Base-by-base conservation (phyloP, 352 stramenopile species). In the Globisporangium irregulare region DNA sequence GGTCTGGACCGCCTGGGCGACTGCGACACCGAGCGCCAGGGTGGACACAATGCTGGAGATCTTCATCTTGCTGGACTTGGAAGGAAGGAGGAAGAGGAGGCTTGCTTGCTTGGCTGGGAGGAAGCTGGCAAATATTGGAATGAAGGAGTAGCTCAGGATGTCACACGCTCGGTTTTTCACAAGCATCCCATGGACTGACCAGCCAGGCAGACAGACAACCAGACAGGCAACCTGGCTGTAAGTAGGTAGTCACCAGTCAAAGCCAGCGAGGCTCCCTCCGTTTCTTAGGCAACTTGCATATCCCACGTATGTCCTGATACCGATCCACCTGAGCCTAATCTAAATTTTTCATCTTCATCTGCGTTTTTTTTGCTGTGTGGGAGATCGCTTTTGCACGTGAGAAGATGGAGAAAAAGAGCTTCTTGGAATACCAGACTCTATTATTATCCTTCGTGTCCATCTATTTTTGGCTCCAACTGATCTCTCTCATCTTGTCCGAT, bases 1-100 rank as follows among this genome's bases (percentile, higher is more conserved):
- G 29, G 68, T 76, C 46, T 71, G 62, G 34, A 71, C 66, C 10
- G 74, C 70, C 3, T 68, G 10, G 4, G 46, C 32, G 27, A 60
- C 41, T 9, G 55, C 51, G 46, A 25, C 41, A 32, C 62, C 48
- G 36, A 73, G 67, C 10, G 55, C 55, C 25, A 59, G 38, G 8
- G 68, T 68, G 27, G 59, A 51, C 7, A 60, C 27, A 51, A 71
- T 62, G 50, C 3, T 59, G 38, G 66, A 24, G 59, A 61, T 51
- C 66, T 71, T 71, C 66, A 71, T 71, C 18, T 46, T 20, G 18
- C 24, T 43, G 55, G 55, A n/a, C 12, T 41, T 20, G 4, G 7
- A 29, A 48, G 14, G 34, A 5, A 27, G 36, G 18, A 8, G 8
- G 55, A 20, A 27, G 27, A 15, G 36, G 25, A 24, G 7, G 25